Conservation (phyloP, 805 yeast species). For the Wickerhamomyces chaumierensis region DNA sequence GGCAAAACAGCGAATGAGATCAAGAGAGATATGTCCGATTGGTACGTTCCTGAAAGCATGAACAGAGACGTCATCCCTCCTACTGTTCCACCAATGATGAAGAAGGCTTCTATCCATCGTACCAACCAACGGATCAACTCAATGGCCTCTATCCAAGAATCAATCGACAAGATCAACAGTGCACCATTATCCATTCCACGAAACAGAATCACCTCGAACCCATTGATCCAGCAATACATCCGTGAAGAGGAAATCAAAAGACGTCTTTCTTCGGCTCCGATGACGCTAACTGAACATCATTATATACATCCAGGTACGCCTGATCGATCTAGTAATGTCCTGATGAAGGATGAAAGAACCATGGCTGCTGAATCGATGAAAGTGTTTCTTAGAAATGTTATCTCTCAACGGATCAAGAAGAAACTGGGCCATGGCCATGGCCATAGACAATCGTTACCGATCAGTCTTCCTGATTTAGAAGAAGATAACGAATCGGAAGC, state of each 20-base stretch:
- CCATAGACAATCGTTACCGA: background rate
- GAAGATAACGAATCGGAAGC: background rate
- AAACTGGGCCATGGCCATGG: background rate
- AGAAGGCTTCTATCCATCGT: no score
- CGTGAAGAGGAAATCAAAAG: background rate
- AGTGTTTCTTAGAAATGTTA: background rate
- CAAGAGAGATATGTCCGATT: slow-evolving; percentile 16
- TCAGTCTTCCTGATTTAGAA: background rate
- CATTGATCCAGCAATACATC: background rate
- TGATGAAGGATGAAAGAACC: background rate
- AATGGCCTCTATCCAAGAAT: background rate
- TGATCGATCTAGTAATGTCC: background rate
- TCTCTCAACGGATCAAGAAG: background rate
- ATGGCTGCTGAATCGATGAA: background rate
- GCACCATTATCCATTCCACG: background rate
- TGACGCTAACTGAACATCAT: background rate
- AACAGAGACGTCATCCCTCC: no score
- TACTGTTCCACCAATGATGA: no score
- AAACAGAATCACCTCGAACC: background rate
- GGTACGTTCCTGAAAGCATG: slow-evolving; percentile 8
- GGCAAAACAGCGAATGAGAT: slow-evolving; percentile 17
- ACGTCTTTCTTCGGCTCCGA: background rate
- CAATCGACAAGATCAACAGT: background rate
- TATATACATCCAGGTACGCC: background rate
- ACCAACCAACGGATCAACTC: background rate